Percentiles rank a stretch among this genome's conserved stretches.
These are phyloP conservation scores for Letharia columbiana DNA, from an alignment of 495 filamentous ascomycete species.

Conservation along the genomic window DNA sequence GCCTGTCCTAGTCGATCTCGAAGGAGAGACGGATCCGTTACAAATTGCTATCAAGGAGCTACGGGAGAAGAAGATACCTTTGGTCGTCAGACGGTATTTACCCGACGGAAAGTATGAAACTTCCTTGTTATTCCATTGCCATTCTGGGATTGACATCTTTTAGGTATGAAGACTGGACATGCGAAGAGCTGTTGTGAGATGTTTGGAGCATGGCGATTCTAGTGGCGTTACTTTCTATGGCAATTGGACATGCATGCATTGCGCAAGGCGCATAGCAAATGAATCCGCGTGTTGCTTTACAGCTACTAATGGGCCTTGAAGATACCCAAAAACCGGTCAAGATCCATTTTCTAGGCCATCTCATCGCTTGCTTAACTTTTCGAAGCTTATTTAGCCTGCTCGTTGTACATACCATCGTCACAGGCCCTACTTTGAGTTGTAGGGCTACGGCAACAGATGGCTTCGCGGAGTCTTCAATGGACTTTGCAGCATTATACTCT, in stretches of 20 bases:
- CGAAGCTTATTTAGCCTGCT: neutral
- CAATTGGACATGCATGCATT: constrained; percentile 9
- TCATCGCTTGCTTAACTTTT: neutral
- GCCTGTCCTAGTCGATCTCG: constrained; percentile 89
- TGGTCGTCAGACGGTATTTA: constrained; percentile 89
- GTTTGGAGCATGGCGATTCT: neutral
- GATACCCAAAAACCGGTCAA: neutral
- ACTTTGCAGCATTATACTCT: neutral
- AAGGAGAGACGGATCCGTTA: constrained; percentile 94
- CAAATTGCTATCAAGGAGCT: constrained; percentile 97
- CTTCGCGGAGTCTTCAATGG: neutral
- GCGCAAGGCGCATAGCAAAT: constrained; percentile 2
- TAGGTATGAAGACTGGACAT: constrained; percentile 99
- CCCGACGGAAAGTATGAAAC: constrained; percentile 87
- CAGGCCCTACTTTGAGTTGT: neutral
- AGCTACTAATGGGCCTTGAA: neutral
- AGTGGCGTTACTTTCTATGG: neutral
- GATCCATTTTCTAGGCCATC: neutral
- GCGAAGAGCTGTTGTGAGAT: constrained; percentile 72
- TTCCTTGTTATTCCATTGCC: neutral
- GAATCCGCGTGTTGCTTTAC: neutral
- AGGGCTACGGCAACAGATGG: neutral
- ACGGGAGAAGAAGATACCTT: constrained; percentile 94
- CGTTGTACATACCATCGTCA: neutral
- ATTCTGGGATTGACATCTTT: neutral